phyloP scores from a whole-genome alignment of 225 moss, liverwort and hornwort species.

The Polytrichum commune region DNA sequence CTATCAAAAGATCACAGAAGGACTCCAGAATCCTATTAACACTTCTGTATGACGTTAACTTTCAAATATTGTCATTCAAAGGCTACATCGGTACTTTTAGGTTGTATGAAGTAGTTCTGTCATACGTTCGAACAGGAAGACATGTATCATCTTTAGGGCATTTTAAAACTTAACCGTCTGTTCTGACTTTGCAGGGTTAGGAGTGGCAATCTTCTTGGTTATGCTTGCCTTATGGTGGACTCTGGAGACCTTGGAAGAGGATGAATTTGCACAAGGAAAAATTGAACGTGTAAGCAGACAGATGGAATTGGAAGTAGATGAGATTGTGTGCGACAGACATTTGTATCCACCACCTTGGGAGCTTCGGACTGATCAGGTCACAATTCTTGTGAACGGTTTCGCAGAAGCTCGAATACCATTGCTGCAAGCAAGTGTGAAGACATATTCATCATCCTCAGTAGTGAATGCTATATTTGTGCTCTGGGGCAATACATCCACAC shows the following conservation, averaged over 20 bases:
- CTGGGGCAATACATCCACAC: conserved; percentile 88
- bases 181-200: conserved; percentile 27
- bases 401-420: conserved; percentile 72
- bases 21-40: too few relatives aligned
- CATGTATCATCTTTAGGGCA: background rate
- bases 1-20: too few relatives aligned
- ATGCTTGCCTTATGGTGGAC: conserved; percentile 35
- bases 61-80: background rate
- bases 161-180: background rate
- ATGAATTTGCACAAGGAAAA: background rate
- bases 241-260: conserved; percentile 8
- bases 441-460: conserved; percentile 56
- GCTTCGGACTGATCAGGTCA: conserved; percentile 65
- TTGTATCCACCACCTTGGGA: conserved; percentile 65
- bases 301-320: conserved; percentile 6
- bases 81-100: background rate
- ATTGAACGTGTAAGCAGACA: conserved; percentile 3
- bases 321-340: conserved; percentile 46
- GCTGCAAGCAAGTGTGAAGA: conserved; percentile 47
- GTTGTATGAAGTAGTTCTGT: background rate
- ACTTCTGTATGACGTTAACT: too few relatives aligned
- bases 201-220: conserved; percentile 22
- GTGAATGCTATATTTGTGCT: conserved; percentile 81
- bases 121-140: background rate
- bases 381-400: conserved; percentile 83